Evolutionary conservation across 768 basidiomycete species (phyloP).

Genomic region (Lyophyllum atratum): DNA sequence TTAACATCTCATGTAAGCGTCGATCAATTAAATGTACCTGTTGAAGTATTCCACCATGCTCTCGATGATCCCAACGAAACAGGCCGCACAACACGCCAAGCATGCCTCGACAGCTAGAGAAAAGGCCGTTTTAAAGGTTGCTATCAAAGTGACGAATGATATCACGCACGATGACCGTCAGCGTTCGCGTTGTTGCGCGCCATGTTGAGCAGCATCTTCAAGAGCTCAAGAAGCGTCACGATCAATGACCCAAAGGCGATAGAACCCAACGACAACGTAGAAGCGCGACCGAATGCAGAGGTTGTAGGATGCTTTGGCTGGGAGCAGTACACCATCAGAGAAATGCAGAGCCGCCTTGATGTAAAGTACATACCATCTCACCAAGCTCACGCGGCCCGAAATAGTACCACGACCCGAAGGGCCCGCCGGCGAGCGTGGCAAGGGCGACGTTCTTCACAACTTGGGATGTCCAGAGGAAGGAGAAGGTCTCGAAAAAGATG

Average conservation of each 20-base stretch:
- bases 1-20: not conserved
- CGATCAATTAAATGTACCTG: conserved; percentile 36
- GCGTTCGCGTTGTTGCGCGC: conserved; percentile 59
- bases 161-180: conserved; percentile 64
- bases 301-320: conserved; percentile 73
- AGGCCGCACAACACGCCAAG: conserved; percentile 77
- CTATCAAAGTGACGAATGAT: not conserved
- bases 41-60: conserved; percentile 79
- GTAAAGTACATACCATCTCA: conserved; percentile 50
- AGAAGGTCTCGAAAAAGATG: conserved; percentile 77
- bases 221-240: conserved; percentile 75
- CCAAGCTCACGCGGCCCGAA: conserved; percentile 73
- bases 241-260: conserved; percentile 86
- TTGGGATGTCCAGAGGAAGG: conserved; percentile 86
- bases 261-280: conserved; percentile 78
- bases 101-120: conserved; percentile 66
- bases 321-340: not conserved
- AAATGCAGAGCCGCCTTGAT: not conserved
- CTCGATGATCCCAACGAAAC: conserved; percentile 74
- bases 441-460: conserved; percentile 79
- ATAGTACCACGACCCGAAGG: conserved; percentile 82
- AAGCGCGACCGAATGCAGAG: conserved; percentile 71
- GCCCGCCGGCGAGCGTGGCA: conserved; percentile 80
- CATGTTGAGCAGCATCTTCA: conserved; percentile 61
- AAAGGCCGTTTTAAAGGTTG: not conserved